Percentiles rank a stretch among this genome's conserved stretches.
phyloP scores from a whole-genome alignment of 2,329 filamentous ascomycete species.

The Aureobasidium sp. region DNA sequence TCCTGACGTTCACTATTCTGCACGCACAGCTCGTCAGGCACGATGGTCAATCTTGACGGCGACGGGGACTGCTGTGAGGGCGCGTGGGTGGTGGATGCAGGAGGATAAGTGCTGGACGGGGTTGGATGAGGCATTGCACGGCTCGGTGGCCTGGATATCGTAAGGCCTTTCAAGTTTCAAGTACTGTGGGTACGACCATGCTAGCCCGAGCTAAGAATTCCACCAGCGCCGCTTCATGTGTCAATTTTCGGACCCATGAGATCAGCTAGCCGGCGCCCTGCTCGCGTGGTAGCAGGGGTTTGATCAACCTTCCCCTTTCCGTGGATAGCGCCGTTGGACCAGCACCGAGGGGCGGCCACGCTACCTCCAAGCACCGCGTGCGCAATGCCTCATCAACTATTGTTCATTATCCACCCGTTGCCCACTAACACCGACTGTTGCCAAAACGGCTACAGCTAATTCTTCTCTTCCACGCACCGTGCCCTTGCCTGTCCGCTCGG shows the following conservation, averaged over 20 bases:
- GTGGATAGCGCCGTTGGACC: constrained; percentile 13
- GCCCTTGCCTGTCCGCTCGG: neutral
- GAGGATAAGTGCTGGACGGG: constrained; percentile 8
- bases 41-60: neutral
- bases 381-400: constrained; percentile 13
- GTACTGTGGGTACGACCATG: constrained; percentile 16
- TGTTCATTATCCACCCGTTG: constrained; percentile 14
- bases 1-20: neutral
- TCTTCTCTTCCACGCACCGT: neutral
- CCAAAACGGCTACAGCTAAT: constrained; percentile 11
- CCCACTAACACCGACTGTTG: neutral
- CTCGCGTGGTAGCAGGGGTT: constrained; percentile 14
- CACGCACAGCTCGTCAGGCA: neutral
- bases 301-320: constrained; percentile 2
- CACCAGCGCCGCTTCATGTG: constrained; percentile 11
- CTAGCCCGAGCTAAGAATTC: constrained; percentile 14
- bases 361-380: constrained; percentile 8
- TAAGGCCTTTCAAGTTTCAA: constrained; percentile 16
- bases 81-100: constrained; percentile 3
- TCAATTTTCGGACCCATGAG: constrained; percentile 13
- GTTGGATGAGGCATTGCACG: constrained; percentile 16
- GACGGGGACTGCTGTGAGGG: neutral
- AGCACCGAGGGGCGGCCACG: constrained; percentile 6
- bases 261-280: constrained; percentile 12
- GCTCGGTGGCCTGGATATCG: constrained; percentile 12